Conservation (phyloP, 345 rosid species). For the Anacardium occidentale region DNA sequence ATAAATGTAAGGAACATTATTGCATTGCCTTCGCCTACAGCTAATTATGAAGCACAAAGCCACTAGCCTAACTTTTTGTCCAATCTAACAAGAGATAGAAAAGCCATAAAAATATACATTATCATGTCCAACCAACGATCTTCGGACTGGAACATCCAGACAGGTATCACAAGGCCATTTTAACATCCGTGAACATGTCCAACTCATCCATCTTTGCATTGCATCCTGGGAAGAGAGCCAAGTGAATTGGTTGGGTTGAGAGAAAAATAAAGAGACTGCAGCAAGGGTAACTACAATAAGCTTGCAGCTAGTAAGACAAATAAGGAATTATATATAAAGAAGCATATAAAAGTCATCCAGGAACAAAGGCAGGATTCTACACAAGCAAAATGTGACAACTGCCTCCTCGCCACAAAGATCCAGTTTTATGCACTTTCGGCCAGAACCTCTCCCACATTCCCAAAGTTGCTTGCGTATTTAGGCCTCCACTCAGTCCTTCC, state of each 20-base stretch:
- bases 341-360: constrained; percentile 25
- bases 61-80: background rate
- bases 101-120: constrained; percentile 15
- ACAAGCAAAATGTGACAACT: constrained; percentile 22
- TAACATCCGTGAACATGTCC: background rate
- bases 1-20: background rate
- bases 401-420: constrained; percentile 19
- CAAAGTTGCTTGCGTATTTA: constrained; percentile 42
- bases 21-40: background rate
- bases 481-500: constrained; percentile 92
- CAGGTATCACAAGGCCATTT: background rate
- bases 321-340: constrained; percentile 24
- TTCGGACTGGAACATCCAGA: background rate
- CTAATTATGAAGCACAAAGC: background rate
- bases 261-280: background rate
- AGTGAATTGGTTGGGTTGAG: background rate
- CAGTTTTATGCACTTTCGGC: constrained; percentile 33
- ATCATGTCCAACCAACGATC: constrained; percentile 1
- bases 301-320: constrained; percentile 23
- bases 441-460: constrained; percentile 37
- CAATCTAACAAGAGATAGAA: background rate
- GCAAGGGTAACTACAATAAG: constrained; percentile 41
- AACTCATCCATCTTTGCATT: constrained; percentile 5
- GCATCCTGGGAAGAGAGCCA: background rate
- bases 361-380: constrained; percentile 35